Percentiles rank a stretch among this genome's conserved stretches.
Conservation (phyloP, 305 asterid species). For the Fraxinus velutina region DNA sequence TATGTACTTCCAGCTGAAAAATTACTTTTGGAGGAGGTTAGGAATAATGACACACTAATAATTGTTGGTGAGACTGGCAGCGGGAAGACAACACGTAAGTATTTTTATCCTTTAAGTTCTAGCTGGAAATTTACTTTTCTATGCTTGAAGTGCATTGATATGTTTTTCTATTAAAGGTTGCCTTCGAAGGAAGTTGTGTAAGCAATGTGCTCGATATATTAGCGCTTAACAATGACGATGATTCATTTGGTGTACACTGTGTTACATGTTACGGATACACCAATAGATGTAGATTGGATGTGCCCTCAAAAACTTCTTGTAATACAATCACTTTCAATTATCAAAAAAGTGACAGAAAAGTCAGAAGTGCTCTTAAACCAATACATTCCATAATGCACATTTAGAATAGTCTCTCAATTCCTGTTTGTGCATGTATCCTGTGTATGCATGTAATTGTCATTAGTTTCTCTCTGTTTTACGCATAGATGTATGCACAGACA, state of each 20-base stretch:
- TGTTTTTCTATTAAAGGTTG: constrained; percentile 1
- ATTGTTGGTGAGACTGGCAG: constrained; percentile 98
- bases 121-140: neutral
- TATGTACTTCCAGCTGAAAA: constrained; percentile 51
- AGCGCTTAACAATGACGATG: neutral
- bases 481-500: neutral
- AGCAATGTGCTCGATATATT: neutral
- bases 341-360: neutral
- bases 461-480: neutral
- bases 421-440: neutral
- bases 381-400: neutral
- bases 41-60: constrained; percentile 62
- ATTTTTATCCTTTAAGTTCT: constrained; percentile 1
- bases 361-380: neutral
- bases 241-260: neutral
- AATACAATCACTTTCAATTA: neutral
- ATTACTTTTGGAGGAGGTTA: constrained; percentile 79
- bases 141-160: neutral
- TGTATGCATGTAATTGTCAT: neutral
- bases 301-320: constrained; percentile 1
- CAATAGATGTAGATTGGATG: neutral
- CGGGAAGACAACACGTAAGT: constrained; percentile 98
- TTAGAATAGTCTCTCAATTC: neutral
- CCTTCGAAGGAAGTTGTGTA: neutral
- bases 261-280: constrained; percentile 11